Conservation (phyloP, 306 rosid species). For the Cucumis melo region DNA sequence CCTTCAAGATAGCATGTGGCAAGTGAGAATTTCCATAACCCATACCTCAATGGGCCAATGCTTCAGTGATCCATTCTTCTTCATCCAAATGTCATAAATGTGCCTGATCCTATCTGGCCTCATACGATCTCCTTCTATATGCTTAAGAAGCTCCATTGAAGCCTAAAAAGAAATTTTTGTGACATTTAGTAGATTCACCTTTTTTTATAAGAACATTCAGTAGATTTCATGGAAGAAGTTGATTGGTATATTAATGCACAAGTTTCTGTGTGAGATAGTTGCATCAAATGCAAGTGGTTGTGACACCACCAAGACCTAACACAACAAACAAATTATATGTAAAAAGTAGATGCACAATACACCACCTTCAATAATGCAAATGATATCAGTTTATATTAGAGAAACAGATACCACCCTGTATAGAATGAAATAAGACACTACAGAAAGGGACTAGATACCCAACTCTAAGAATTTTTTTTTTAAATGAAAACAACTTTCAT, state of each 20-base stretch:
- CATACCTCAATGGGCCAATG: conserved; percentile 41
- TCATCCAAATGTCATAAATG: conserved; percentile 50
- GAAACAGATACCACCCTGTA: not conserved
- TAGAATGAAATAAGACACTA: not conserved
- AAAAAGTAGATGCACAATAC: not conserved
- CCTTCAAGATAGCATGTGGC: not conserved
- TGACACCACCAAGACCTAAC: not conserved
- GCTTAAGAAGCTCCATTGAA: conserved; percentile 50
- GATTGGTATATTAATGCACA: not conserved
- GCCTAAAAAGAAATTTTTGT: conserved; percentile 17
- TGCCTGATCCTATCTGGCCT: conserved; percentile 25
- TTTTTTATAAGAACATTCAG: not conserved
- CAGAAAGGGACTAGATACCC: not conserved
- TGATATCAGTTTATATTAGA: not conserved
- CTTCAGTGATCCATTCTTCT: conserved; percentile 40
- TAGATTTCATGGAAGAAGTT: not conserved
- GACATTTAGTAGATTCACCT: too few relatives aligned
- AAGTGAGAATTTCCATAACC: not conserved
- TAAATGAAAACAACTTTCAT: too few relatives aligned
- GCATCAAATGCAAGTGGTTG: not conserved
- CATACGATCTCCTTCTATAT: conserved; percentile 10
- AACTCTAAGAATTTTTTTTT: not conserved
- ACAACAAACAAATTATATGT: conserved; percentile 1
- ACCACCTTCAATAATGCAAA: not conserved
- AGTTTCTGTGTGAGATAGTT: not conserved